These are phyloP conservation scores for Parasarocladium wereldwijsianum DNA, from an alignment of 2,329 filamentous ascomycete genomes.

Conservation along the genomic window DNA sequence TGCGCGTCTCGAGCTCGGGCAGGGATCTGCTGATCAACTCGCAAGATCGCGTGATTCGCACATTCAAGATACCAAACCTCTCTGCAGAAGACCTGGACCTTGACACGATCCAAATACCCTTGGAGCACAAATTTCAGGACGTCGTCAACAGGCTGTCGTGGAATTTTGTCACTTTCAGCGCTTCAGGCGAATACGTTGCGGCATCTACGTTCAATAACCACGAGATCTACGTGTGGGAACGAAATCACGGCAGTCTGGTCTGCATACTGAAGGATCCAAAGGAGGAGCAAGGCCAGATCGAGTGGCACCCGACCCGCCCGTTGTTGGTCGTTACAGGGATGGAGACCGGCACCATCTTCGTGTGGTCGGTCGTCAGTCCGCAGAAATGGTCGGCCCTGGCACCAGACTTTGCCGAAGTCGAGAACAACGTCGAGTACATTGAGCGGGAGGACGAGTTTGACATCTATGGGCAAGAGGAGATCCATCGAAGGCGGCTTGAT, in stretches of 20 bases:
- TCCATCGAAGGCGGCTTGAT: conserved; percentile 80
- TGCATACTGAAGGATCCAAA: conserved; percentile 95
- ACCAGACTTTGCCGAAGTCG: conserved; percentile 91
- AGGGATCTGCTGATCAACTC: conserved; percentile 83
- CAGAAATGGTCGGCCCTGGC: conserved; percentile 96
- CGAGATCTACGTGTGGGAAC: conserved; percentile 97
- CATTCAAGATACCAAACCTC: conserved; percentile 74
- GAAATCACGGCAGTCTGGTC: conserved; percentile 80
- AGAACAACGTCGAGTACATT: conserved; percentile 95
- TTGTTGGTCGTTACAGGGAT: conserved; percentile 83
- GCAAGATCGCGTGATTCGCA: conserved; percentile 87
- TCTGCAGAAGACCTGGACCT: conserved; percentile 55
- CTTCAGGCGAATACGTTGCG: conserved; percentile 87
- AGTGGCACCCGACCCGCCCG: conserved; percentile 87
- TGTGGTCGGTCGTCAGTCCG: conserved; percentile 89
- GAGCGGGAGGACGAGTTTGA: conserved; percentile 97
- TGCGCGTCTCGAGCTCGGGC: conserved; percentile 70
- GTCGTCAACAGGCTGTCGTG: conserved; percentile 88
- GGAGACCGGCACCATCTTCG: conserved; percentile 84
- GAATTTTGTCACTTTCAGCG: conserved; percentile 95
- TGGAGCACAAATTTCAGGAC: conserved; percentile 97
- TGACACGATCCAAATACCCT: conserved; percentile 73
- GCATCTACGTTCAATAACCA: conserved; percentile 98
- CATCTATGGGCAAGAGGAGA: conserved; percentile 87
- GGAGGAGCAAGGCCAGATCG: conserved; percentile 89